phyloP scores from a whole-genome alignment of 164 flowering plant genomes.

The Vitis cinerea region DNA sequence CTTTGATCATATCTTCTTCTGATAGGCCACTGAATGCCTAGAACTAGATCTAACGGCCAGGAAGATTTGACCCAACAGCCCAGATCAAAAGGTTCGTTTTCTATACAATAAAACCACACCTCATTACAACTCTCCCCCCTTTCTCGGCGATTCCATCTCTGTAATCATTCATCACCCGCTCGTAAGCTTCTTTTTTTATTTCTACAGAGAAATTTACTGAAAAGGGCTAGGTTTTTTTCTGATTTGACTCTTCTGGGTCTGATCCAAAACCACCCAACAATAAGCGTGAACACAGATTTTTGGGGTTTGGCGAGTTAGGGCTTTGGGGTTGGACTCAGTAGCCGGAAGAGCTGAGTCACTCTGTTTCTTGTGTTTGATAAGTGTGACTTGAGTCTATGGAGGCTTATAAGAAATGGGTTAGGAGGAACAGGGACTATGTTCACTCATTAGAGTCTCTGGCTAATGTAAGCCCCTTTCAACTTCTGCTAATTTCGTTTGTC shows the following conservation, averaged over 20 bases:
- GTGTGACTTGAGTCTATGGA: constrained; percentile 53
- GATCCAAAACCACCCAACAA: background rate
- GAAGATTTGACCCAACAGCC: no score
- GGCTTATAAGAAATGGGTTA: constrained; percentile 83
- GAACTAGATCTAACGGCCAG: no score
- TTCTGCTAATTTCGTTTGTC: background rate
- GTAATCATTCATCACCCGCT: no score
- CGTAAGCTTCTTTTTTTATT: no score
- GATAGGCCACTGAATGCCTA: no score
- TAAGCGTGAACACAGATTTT: background rate
- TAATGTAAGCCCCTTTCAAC: constrained; percentile 55
- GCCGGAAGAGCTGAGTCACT: background rate
- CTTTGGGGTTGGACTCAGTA: background rate
- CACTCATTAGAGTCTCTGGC: constrained; percentile 93
- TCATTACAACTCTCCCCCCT: no score
- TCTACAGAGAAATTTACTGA: background rate
- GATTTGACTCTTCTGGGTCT: background rate
- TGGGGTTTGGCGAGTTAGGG: background rate
- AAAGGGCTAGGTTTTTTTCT: background rate
- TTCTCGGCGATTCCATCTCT: no score
- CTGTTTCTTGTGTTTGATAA: background rate
- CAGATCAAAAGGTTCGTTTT: no score
- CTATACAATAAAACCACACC: no score
- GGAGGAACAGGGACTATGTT: constrained; percentile 79
- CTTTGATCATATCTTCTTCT: no score